Base-by-base conservation (phyloP, 768 basidiomycete species). In the Suillus luteus region DNA sequence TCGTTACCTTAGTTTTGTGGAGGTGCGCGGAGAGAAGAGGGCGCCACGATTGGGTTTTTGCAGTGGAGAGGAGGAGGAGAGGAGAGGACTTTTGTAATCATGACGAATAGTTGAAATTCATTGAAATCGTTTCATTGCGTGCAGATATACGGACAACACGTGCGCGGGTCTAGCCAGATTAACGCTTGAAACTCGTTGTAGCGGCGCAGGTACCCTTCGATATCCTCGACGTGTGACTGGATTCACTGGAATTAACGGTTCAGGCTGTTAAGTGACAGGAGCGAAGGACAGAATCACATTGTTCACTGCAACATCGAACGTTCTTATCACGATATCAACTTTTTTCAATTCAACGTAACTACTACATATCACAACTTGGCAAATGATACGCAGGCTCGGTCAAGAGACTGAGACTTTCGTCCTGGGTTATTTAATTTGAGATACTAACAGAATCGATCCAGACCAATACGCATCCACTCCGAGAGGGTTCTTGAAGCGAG, bases 11-110 rank as follows among this genome's bases (percentile, higher is more conserved):
- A 59, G 65, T 64, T 69, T 62, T 63, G 68, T 61, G 83, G 82
- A 86, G 88, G 88, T 78, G 84, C 77, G 89, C 79, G 77, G 82
- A 75, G 78, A 78, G 80, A 85, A 91, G 90, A 91, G 89, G 89
- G 89, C 89, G 80, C 79, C 85, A 80, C 79, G 84, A 79, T 73
- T 76, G 75, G 69, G 43, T 55, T 40, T 48, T 58, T 58, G 55
- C 38, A 58, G 52, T 14, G 37, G 37, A 55, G 55, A 2, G 75
- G 68, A 62, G 27, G 31, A 31, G 66, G 24, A 65, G 68, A 24
- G 65, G 65, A 63, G 68, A 64, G 55, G 38, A 15, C 38, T 63
- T 58, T 10, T 58, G 40, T 65, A 62, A 24, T 55, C 43, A 37
- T 61, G 59, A 59, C 9, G 59, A 55, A 24, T 61, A 38, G 35